Evolutionary conservation across 2,329 filamentous ascomycete genomes (phyloP).

Genomic region (Uncinocarpus reesii): DNA sequence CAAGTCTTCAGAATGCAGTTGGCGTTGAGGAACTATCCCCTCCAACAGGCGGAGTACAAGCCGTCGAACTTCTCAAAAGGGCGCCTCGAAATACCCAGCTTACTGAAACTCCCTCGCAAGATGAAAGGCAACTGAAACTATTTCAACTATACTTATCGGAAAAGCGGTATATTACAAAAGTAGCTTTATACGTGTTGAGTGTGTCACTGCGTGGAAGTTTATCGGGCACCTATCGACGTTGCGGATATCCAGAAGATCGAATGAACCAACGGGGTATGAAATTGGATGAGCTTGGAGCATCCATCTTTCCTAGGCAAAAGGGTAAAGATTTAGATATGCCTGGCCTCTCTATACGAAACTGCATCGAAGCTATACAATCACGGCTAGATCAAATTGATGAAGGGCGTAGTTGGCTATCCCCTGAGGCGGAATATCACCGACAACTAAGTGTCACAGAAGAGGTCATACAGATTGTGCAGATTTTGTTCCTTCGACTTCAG

Average conservation of each 20-base stretch:
- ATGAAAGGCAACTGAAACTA: constrained; percentile 56
- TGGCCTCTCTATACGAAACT: constrained; percentile 24
- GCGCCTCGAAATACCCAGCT: constrained; percentile 23
- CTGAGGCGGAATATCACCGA: constrained; percentile 52
- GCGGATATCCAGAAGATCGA: constrained; percentile 1
- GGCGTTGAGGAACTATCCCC: constrained; percentile 15
- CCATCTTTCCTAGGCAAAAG: constrained; percentile 25
- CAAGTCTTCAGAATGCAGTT: constrained; percentile 62
- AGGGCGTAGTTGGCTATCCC: constrained; percentile 41
- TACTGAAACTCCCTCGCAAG: constrained; percentile 49
- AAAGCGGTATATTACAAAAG: constrained; percentile 56
- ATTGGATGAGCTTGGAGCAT: constrained; percentile 23
- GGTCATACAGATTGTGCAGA: constrained; percentile 60
- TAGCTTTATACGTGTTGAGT: constrained; percentile 43
- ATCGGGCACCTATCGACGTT: constrained; percentile 15
- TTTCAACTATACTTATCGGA: constrained; percentile 63
- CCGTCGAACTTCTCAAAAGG: constrained; percentile 28
- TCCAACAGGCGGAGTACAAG: constrained; percentile 15
- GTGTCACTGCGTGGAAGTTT: constrained; percentile 24
- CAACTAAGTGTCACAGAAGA: constrained; percentile 56
- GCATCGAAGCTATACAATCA: constrained; percentile 28
- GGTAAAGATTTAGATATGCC: constrained; percentile 20
- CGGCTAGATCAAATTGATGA: constrained; percentile 28
- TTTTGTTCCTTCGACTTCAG: constrained; percentile 61
- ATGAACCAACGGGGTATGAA: constrained; percentile 7